Evolutionary conservation across 257 asterid genomes (phyloP).

Genomic region (Galeopsis tetrahit): DNA sequence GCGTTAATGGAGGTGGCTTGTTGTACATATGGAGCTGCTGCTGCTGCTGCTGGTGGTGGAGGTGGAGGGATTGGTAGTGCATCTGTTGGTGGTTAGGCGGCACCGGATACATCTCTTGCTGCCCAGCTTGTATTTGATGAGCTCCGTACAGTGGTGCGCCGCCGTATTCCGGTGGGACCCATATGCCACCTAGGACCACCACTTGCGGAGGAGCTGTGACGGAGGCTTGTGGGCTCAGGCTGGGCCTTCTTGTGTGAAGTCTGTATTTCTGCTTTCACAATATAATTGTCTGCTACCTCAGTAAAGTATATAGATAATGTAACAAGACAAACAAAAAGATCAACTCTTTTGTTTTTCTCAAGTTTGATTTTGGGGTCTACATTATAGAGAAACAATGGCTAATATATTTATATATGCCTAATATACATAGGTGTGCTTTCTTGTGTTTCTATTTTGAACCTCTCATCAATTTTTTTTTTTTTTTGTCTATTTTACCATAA

Average conservation of each 20-base stretch:
- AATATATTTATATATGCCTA: no score
- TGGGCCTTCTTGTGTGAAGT: slow-evolving; percentile 96
- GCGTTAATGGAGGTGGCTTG: slow-evolving; percentile 48
- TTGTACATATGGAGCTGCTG: slow-evolving; percentile 70
- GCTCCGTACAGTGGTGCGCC: slow-evolving; percentile 63
- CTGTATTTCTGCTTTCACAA: slow-evolving; percentile 72
- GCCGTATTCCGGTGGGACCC: slow-evolving; percentile 92
- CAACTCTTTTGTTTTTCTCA: slow-evolving; percentile 25
- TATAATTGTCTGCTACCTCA: slow-evolving; percentile 15
- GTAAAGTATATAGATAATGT: background rate
- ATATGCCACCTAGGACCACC: slow-evolving; percentile 87
- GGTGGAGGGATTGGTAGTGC: slow-evolving; percentile 45
- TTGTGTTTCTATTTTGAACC: no score
- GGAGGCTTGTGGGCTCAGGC: slow-evolving; percentile 82
- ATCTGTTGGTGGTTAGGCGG: slow-evolving; percentile 49
- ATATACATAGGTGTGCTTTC: no score
- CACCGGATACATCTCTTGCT: slow-evolving; percentile 65
- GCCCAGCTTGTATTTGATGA: slow-evolving; percentile 18
- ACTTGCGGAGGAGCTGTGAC: slow-evolving; percentile 67
- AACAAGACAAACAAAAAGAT: slow-evolving; percentile 27
- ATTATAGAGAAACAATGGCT: no score
- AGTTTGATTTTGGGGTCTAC: slow-evolving; percentile 21
- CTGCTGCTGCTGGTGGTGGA: slow-evolving; percentile 54
- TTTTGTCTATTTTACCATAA: no score
- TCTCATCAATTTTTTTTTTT: no score